Evolutionary conservation across 2,329 filamentous ascomycete genomes (phyloP).

Genomic region (Aspergillus neotritici): DNA sequence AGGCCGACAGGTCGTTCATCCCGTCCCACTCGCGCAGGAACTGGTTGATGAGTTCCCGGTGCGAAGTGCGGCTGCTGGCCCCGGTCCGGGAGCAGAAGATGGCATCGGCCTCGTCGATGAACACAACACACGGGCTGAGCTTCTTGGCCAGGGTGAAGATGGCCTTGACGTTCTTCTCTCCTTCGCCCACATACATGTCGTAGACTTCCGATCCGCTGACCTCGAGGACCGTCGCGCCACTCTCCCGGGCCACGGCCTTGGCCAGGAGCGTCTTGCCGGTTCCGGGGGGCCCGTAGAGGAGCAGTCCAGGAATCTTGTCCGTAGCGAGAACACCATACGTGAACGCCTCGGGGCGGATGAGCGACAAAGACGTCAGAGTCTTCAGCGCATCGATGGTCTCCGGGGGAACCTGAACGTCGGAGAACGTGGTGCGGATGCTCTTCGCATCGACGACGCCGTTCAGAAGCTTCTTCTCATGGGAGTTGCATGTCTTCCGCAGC

Average conservation of each 20-base stretch:
- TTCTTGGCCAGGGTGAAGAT: conserved; percentile 90
- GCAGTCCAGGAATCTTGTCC: conserved; percentile 82
- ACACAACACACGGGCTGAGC: conserved; percentile 84
- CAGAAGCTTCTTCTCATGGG: conserved; percentile 77
- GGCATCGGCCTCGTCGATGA: conserved; percentile 94
- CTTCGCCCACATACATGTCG: conserved; percentile 93
- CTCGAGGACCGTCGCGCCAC: conserved; percentile 67
- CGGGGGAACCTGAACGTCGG: conserved; percentile 73
- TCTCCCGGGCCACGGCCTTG: conserved; percentile 60
- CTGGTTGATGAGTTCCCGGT: conserved; percentile 91
- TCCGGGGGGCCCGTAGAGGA: conserved; percentile 78
- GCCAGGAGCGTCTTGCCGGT: conserved; percentile 60
- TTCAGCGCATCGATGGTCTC: conserved; percentile 85
- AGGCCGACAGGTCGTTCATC: conserved; percentile 73
- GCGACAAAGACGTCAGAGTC: conserved; percentile 78
- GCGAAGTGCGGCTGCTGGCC: conserved; percentile 60
- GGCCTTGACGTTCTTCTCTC: conserved; percentile 91
- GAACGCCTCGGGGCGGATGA: conserved; percentile 89
- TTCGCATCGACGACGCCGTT: conserved; percentile 74
- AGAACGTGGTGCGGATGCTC: conserved; percentile 80
- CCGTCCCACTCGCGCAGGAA: conserved; percentile 97
- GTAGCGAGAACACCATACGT: conserved; percentile 87
- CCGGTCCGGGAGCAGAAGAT: conserved; percentile 71
- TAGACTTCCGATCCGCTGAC: conserved; percentile 87
- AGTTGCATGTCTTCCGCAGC: conserved; percentile 56